Conservation (phyloP, 1,284 basidiomycete species). For the Sporisorium scitamineum region DNA sequence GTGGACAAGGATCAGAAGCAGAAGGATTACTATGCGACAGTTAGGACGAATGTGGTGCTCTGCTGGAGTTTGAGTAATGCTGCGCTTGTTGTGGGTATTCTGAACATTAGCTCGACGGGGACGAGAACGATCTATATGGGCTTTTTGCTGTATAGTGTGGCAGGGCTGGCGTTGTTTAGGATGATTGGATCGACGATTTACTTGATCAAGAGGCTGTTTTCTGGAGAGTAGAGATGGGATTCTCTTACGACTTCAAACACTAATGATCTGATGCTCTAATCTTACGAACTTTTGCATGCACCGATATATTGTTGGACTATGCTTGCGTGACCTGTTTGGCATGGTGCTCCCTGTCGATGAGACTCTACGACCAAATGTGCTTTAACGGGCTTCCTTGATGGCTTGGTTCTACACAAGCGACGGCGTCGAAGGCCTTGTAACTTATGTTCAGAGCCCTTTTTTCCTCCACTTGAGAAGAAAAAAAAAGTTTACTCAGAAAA, state of each 20-base stretch:
- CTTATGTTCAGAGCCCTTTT: background rate
- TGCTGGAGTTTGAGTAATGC: conserved; percentile 75
- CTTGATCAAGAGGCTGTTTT: conserved; percentile 59
- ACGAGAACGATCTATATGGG: conserved; percentile 64
- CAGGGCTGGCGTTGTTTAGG: conserved; percentile 59
- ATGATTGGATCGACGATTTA: conserved; percentile 55
- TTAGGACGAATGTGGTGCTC: conserved; percentile 89
- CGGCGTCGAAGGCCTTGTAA: background rate
- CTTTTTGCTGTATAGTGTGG: conserved; percentile 63
- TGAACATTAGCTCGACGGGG: conserved; percentile 53
- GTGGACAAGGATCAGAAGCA: conserved; percentile 62
- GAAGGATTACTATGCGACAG: conserved; percentile 73
- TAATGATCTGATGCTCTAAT: background rate
- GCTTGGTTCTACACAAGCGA: too few relatives aligned
- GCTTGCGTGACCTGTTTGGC: too few relatives aligned
- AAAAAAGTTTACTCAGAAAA: conserved; percentile 11
- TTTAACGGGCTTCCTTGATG: too few relatives aligned
- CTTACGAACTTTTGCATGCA: conserved; percentile 1
- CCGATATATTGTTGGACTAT: too few relatives aligned
- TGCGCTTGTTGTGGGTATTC: conserved; percentile 62
- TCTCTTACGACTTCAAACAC: background rate
- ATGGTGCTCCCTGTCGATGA: too few relatives aligned
- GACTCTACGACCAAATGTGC: too few relatives aligned
- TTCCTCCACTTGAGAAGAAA: conserved; percentile 14
- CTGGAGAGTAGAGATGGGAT: conserved; percentile 59